Percentiles rank a stretch among this genome's conserved stretches.
Evolutionary conservation across 2,329 filamentous ascomycete species (phyloP).

Genomic region (Tolypocladium amazonense): DNA sequence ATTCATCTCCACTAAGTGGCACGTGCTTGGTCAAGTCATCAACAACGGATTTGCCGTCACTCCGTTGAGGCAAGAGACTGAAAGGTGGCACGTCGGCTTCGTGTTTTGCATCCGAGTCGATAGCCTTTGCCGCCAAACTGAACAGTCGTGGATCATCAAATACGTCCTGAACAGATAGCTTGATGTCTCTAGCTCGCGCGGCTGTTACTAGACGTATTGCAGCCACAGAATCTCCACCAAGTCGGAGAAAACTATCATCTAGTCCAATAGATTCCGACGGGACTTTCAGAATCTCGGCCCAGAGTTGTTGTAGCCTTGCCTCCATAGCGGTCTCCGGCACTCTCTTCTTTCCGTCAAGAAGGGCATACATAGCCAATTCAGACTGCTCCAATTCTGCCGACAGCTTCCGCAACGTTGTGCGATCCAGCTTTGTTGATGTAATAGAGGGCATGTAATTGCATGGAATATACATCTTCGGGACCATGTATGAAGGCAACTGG

Average conservation of each 20-base stretch:
- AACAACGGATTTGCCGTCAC: too few relatives aligned
- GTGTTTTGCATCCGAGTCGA: neutral
- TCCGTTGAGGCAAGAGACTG: too few relatives aligned
- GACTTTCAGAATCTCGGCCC: slow-evolving; percentile 2
- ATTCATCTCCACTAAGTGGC: neutral
- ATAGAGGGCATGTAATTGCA: slow-evolving; percentile 6
- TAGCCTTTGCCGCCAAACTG: neutral
- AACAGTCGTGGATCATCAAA: slow-evolving; percentile 2
- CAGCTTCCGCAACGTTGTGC: neutral
- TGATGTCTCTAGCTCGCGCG: neutral
- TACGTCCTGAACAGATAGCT: slow-evolving; percentile 10
- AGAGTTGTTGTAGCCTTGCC: neutral
- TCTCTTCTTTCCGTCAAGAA: neutral
- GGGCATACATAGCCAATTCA: neutral
- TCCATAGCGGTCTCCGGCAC: slow-evolving; percentile 2
- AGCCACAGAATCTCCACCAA: slow-evolving; percentile 16
- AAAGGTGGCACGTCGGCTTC: too few relatives aligned
- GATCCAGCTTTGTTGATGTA: slow-evolving; percentile 7
- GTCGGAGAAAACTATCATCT: slow-evolving; percentile 13
- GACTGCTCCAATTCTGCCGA: neutral
- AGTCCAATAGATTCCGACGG: slow-evolving; percentile 15
- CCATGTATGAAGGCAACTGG: slow-evolving; percentile 3
- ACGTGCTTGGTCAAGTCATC: too few relatives aligned
- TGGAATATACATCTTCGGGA: slow-evolving; percentile 4
- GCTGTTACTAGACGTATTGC: slow-evolving; percentile 9